These are phyloP conservation scores for Echium plantagineum DNA, from an alignment of 257 asterid species.

Conservation along the genomic window DNA sequence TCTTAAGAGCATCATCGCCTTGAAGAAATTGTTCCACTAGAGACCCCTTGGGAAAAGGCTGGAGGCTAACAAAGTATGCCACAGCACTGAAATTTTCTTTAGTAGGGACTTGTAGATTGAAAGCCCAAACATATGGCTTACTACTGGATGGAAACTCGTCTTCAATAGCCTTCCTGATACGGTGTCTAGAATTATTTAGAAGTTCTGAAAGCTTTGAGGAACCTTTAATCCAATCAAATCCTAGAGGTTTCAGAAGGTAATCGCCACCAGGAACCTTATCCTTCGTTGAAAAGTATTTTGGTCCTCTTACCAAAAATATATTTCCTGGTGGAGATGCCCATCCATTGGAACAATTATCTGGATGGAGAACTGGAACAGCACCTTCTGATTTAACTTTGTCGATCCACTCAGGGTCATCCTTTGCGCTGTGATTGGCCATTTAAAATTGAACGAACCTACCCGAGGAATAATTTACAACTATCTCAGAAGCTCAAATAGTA, in stretches of 20 bases:
- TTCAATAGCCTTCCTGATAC: constrained; percentile 44
- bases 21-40: constrained; percentile 47
- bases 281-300: constrained; percentile 48
- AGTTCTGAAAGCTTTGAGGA: constrained; percentile 53
- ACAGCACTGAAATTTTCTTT: constrained; percentile 69
- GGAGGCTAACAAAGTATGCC: constrained; percentile 45
- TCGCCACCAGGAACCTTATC: constrained; percentile 57
- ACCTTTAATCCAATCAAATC: constrained; percentile 84
- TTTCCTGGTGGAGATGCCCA: constrained; percentile 85
- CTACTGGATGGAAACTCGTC: constrained; percentile 30
- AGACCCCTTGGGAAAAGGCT: constrained; percentile 35
- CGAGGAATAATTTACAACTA: not conserved
- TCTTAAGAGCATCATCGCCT: constrained; percentile 46
- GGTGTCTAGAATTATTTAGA: constrained; percentile 43
- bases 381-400: constrained; percentile 66
- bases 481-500: not conserved
- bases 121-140: constrained; percentile 70
- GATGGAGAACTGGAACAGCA: constrained; percentile 47
- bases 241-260: constrained; percentile 68
- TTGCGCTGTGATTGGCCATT: constrained; percentile 38
- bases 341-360: constrained; percentile 47
- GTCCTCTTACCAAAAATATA: constrained; percentile 65
- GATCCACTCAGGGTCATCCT: constrained; percentile 44
- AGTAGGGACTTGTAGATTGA: constrained; percentile 73
- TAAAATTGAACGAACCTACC: constrained; percentile 12